These are phyloP conservation scores for Apiospora sp. DNA, from an alignment of 2,329 filamentous ascomycete genomes.

Conservation along the genomic window DNA sequence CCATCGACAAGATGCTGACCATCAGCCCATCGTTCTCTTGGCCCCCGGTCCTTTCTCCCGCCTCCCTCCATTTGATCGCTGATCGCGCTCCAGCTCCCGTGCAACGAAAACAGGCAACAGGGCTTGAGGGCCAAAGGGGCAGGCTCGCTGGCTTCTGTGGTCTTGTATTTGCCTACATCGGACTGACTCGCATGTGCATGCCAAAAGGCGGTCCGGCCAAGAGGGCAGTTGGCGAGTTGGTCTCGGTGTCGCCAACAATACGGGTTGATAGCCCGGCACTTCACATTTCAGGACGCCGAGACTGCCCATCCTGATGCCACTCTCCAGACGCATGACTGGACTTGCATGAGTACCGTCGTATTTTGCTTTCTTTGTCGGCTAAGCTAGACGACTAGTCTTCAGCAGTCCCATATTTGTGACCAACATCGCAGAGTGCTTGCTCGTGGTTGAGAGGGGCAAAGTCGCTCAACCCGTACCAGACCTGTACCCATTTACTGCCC, in stretches of 20 bases:
- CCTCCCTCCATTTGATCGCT: slow-evolving; percentile 23
- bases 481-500: slow-evolving; percentile 15
- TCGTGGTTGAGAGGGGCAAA: slow-evolving; percentile 1
- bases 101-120: slow-evolving; percentile 1
- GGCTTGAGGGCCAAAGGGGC: neutral
- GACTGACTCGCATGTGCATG: neutral
- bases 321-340: neutral
- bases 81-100: slow-evolving; percentile 15
- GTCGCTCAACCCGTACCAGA: neutral
- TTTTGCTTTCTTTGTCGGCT: slow-evolving; percentile 3
- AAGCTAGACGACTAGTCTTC: slow-evolving; percentile 2
- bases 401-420: slow-evolving; percentile 7
- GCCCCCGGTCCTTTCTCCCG: slow-evolving; percentile 23
- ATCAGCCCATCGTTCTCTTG: slow-evolving; percentile 14
- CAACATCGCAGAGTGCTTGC: neutral
- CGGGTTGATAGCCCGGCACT: slow-evolving; percentile 2
- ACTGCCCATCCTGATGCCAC: slow-evolving; percentile 1
- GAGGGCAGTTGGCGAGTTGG: neutral
- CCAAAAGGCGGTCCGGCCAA: slow-evolving; percentile 6
- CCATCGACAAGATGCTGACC: neutral
- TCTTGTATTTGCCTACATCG: neutral
- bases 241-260: neutral
- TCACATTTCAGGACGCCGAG: neutral
- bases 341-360: slow-evolving; percentile 13
- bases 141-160: neutral